A percentile compares a stretch with the other conserved stretches of the same genome.
These are phyloP conservation scores for Viola odorata DNA, from an alignment of 345 rosid species.

Conservation along the genomic window DNA sequence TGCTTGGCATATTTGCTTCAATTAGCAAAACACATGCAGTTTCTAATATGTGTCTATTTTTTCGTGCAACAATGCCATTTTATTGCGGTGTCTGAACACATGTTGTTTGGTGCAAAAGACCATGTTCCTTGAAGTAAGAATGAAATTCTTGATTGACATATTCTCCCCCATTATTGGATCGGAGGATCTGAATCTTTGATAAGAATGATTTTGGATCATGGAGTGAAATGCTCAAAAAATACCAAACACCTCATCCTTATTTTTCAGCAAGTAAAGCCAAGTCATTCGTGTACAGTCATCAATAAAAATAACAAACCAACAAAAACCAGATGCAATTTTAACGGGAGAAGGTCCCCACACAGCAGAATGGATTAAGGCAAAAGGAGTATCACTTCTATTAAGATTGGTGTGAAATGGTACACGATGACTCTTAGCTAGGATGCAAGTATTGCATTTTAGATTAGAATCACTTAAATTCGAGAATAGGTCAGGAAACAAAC, in stretches of 20 bases:
- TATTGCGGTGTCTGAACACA: neutral
- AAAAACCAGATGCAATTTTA: neutral
- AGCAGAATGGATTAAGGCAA: neutral
- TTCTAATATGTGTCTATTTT: neutral
- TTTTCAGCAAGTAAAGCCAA: neutral
- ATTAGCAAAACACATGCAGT: neutral
- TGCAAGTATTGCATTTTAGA: neutral
- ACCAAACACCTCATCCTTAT: neutral
- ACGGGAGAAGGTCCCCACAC: neutral
- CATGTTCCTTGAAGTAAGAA: neutral
- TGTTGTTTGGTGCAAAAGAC: neutral
- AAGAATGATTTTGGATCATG: neutral
- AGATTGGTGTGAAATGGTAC: neutral
- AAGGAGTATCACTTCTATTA: neutral
- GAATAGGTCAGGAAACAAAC: neutral
- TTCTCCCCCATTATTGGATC: neutral
- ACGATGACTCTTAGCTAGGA: neutral
- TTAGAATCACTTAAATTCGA: neutral
- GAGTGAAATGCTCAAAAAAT: neutral
- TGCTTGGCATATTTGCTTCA: neutral
- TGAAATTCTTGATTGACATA: neutral
- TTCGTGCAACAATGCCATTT: neutral
- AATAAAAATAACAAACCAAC: neutral
- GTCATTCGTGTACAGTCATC: neutral
- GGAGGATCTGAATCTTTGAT: neutral